Base-by-base conservation (phyloP, 345 rosid species). In the Camelina neglecta region DNA sequence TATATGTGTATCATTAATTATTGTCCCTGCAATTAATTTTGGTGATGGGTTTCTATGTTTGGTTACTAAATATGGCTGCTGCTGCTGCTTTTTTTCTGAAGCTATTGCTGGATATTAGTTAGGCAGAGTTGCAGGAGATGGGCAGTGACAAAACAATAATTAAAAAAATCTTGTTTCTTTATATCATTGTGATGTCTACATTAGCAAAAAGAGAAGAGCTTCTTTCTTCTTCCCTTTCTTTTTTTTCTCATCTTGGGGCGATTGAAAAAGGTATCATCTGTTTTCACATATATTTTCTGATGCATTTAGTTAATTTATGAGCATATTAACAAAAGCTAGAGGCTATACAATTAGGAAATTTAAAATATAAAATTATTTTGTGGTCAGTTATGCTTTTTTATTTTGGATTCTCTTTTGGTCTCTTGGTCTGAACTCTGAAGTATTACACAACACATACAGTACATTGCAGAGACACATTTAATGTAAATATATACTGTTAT, bases 41-140 rank as follows among this genome's bases (percentile, higher is more conserved):
- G 58, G 73, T 60, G 57, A 79, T 73, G 78, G 82, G 74, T 79
- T 68, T 68, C 78, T 67, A 65, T 53, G 78, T 79, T 66, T 79
- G 65, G 73, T 73, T 78, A 70, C 80, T 70, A 76, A 61, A 76
- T 76, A 70, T 70, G 80, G 80, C 80, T 73, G 81, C 77, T 77
- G 81, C 31, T 31, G 49, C 70, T 78, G 78, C 78, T 63, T 57
- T 70, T 18, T 73, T 73, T 73, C 69, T 65, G 59, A 67, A 73
- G 75, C 78, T 73, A 74, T 76, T 79, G 79, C 66, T 79, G 75
- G 63, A 42, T 67, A 66, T 67, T 74, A 78, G 78, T 73, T 77
- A 66, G 75, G 53, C 59, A 66, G 78, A 45, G 59, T 78, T 79
- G 82, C 82, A 79, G 82, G 82, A 60, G 44, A 73, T 73, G 81